Evolutionary conservation across 1,284 basidiomycete genomes (phyloP).

Genomic region (Heterobasidion parviporum): DNA sequence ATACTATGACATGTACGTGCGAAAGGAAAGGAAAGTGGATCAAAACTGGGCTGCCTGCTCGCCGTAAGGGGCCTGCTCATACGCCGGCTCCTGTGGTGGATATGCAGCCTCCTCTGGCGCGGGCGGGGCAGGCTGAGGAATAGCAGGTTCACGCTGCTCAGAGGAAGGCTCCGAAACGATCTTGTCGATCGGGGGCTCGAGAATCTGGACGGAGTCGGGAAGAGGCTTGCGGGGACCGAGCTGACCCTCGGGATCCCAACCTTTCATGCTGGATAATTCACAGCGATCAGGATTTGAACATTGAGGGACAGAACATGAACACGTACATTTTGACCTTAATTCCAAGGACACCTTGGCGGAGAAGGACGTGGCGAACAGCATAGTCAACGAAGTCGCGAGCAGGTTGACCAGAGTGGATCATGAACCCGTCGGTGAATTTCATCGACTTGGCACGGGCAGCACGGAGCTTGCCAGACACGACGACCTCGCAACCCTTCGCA

Average conservation of each 20-base stretch:
- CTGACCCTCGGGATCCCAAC: constrained; percentile 86
- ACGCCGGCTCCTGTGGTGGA: constrained; percentile 27
- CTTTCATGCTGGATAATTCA: constrained; percentile 75
- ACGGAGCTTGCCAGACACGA: constrained; percentile 99
- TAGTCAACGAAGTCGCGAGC: constrained; percentile 95
- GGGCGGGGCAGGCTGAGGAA: constrained; percentile 36
- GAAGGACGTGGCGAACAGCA: constrained; percentile 96
- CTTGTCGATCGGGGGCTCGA: constrained; percentile 80
- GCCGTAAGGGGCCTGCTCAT: constrained; percentile 20
- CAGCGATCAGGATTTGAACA: constrained; percentile 5
- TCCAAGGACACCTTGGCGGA: constrained; percentile 98
- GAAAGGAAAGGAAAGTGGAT: constrained; percentile 4
- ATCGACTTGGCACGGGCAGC: constrained; percentile 99
- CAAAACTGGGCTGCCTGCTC: constrained; percentile 25
- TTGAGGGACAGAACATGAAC: not conserved
- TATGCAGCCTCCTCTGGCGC: constrained; percentile 43
- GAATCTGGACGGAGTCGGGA: constrained; percentile 90
- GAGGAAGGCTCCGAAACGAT: constrained; percentile 72
- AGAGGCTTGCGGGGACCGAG: constrained; percentile 90
- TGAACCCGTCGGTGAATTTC: constrained; percentile 99
- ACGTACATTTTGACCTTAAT: constrained; percentile 99
- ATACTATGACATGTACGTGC: too few species aligned
- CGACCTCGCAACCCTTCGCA: constrained; percentile 99
- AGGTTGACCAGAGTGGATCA: constrained; percentile 99
- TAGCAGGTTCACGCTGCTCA: constrained; percentile 65